Evolutionary conservation across 2,329 filamentous ascomycete genomes (phyloP), one percentile per base, ranked within the genome.

Genomic region (Paracoccidioides brasiliensis): DNA sequence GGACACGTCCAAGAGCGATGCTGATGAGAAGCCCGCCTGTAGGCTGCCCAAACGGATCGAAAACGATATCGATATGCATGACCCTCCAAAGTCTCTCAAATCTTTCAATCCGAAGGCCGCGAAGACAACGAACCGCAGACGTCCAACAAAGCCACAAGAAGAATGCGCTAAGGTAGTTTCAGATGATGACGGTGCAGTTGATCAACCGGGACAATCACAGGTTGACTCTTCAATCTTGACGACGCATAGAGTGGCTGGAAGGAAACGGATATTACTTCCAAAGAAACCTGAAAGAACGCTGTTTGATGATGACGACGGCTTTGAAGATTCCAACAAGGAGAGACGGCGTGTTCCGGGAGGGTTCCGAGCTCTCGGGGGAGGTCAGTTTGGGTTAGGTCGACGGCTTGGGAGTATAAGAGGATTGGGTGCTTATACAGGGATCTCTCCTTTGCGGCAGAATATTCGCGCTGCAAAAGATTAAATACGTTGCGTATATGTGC

Each of bases 221-320:
- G 12, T 58, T 45, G 46, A 58, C n/a, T 43, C 55, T n/a, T 48
- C 56, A 8, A 59, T 61, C 12, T 61, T 60, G 10, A 44, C 41
- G 30, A 60, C 69, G 55, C 66, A 66, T 6, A 72, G 70, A 22
- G 64, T 66, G 59, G 76, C 65, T 59, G 83, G 81, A 66, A 88
- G 85, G 76, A 90, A 85, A 74, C 81, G 85, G 59, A 90, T 88
- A 70, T 72, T 88, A 4, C 75, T 87, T 1, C 82, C 83, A 3
- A 73, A 71, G 28, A 76, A 78, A 28, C 80, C 79, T 50, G 81
- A 82, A 60, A 77, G 74, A 62, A 86, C 82, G 3, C 67, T 93
- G 5, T 88, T 91, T 62, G 84, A 86, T 57, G 84, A 72, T 66
- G 54, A 56, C 10, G 46, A 37, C 9, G 49, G 37, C 3, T 52